Base-by-base conservation (phyloP, 345 rosid species). In the Eucalyptus caleyi region DNA sequence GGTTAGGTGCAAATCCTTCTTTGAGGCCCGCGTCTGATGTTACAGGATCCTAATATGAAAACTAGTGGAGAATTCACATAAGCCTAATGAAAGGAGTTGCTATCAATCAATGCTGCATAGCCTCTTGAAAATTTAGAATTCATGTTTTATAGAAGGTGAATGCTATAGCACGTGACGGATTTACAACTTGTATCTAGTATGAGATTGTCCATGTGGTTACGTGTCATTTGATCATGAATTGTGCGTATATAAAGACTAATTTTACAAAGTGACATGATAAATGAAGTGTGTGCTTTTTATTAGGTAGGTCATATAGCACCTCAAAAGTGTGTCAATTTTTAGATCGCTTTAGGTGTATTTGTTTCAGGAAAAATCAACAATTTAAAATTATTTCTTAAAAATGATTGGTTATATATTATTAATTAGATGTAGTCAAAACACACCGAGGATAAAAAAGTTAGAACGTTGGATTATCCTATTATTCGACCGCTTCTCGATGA, bases 401-500 rank as follows among this genome's bases (percentile, higher is more conserved):
- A 69, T 69, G 3, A 69, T 69, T 3, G 12, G 10, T 2, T 32
- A 16, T 69, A 53, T 19, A 3, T 8, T 18, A 53, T 7, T 53
- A 53, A 53, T 53, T 53, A 53, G 59, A 15, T 53, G 10, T 7
- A 53, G 5, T 53, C 24, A 53, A 53, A 53, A 53, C 3, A 53
- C 11, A 53, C 0, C 0, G 21, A 54, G 26, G 59, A 21, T 2
- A 21, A 54, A 54, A 54, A 8, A 54, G 0, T 54, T 19, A 59
- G 67, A 26, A 59, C 0, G 4, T 27, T 6, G n/a, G 67, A 59
- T 59, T 59, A 26, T 59, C n/a, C 0, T 26, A 11, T 26, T 59
- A 27, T 59, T 26, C n/a, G 0, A 59, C 11, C 1, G 7, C n/a
- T 26, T 26, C 67, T 59, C 4, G 1, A 59, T 27, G 5, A 59